Conservation (phyloP, 1,284 basidiomycete species). For the Malassezia restricta region DNA sequence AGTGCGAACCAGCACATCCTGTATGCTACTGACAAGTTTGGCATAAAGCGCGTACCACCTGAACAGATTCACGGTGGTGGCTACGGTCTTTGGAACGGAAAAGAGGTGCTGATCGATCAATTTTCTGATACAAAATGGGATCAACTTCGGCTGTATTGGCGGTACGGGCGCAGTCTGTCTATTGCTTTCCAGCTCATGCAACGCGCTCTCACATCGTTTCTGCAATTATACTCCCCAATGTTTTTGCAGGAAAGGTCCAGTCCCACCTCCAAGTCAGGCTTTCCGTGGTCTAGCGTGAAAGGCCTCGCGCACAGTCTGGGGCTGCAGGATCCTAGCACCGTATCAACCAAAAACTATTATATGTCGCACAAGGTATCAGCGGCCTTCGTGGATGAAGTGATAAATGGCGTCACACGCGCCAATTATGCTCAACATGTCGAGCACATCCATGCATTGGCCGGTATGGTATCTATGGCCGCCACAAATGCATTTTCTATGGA, state of each 20-base stretch:
- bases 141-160: conserved; percentile 49
- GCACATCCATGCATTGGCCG: conserved; percentile 68
- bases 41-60: conserved; percentile 13
- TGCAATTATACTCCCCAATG: conserved; percentile 55
- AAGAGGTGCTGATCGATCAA: conserved; percentile 35
- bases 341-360: conserved; percentile 39
- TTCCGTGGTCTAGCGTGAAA: conserved; percentile 56
- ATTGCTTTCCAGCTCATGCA: conserved; percentile 15
- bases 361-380: conserved; percentile 21
- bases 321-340: conserved; percentile 47
- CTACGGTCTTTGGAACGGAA: conserved; percentile 65
- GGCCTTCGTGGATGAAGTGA: conserved; percentile 56
- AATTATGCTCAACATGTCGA: conserved; percentile 68
- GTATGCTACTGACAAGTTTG: conserved; percentile 20
- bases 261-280: conserved; percentile 16
- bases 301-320: conserved; percentile 53
- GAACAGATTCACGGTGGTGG: conserved; percentile 11
- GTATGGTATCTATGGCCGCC: conserved; percentile 62
- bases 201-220: conserved; percentile 47
- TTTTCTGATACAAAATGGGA: conserved; percentile 38
- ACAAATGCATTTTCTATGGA: conserved; percentile 57
- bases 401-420: conserved; percentile 71
- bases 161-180: conserved; percentile 60
- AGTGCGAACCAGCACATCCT: conserved; percentile 59
- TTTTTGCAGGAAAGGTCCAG: conserved; percentile 47